Percentiles rank a stretch among this genome's conserved stretches.
Conservation (phyloP, 129 eudicot genomes). For the Lactuca saligna region DNA sequence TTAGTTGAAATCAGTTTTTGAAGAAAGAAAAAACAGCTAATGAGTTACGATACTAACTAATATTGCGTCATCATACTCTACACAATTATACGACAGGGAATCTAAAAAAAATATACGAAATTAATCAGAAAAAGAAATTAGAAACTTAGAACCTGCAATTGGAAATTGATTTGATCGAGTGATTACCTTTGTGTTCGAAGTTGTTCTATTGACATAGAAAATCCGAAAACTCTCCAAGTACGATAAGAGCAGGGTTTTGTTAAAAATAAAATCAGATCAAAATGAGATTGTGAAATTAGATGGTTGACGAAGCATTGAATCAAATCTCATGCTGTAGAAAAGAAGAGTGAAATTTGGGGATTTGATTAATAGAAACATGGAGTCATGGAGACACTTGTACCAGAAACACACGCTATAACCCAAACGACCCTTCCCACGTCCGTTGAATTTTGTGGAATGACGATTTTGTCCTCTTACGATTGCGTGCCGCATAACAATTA, state of each 20-base stretch:
- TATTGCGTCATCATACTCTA: background rate
- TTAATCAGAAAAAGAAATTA: background rate
- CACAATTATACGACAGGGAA: background rate
- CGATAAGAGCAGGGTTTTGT: constrained; percentile 12
- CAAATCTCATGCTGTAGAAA: background rate
- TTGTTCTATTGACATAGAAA: constrained; percentile 21
- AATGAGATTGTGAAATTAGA: constrained; percentile 1
- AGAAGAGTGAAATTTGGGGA: constrained; percentile 9
- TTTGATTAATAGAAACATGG: constrained; percentile 11
- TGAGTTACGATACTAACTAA: background rate
- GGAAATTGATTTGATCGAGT: background rate
- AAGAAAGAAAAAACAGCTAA: background rate
- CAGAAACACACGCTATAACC: background rate
- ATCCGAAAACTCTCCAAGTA: background rate
- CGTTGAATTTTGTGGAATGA: background rate
- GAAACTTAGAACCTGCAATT: constrained; percentile 3
- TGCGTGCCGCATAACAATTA: background rate
- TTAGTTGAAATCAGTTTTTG: background rate
- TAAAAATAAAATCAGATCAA: background rate
- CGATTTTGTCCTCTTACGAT: background rate
- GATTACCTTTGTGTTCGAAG: constrained; percentile 30
- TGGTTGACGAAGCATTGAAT: constrained; percentile 28
- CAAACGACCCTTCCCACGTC: constrained; percentile 6
- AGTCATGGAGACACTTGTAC: constrained; percentile 11
- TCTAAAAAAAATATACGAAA: background rate